Evolutionary conservation across 805 yeast species (phyloP).

Genomic region (Metschnikowia drakensbergensis): DNA sequence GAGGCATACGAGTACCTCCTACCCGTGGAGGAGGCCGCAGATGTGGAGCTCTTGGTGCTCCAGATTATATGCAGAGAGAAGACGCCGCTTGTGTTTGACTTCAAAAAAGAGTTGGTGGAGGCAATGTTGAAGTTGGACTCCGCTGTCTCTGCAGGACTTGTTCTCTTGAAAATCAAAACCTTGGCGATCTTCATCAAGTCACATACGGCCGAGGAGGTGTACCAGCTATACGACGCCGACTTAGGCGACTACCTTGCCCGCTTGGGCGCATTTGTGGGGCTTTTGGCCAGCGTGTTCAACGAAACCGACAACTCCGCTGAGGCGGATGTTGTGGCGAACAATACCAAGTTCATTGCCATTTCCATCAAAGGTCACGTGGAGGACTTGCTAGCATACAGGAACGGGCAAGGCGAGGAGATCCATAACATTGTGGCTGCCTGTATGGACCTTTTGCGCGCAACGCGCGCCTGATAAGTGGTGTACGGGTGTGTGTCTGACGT

Average conservation of each 20-base stretch:
- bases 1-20: constrained; percentile 14
- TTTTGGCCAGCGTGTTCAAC: constrained; percentile 8
- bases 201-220: constrained; percentile 3
- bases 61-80: constrained; percentile 13
- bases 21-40: constrained; percentile 17
- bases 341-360: constrained; percentile 31
- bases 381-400: not conserved
- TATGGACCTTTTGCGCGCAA: not conserved
- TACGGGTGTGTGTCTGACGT: not conserved
- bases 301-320: not conserved
- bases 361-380: constrained; percentile 6
- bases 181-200: constrained; percentile 12
- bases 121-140: constrained; percentile 4
- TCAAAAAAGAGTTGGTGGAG: constrained; percentile 5
- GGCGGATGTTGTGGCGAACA: constrained; percentile 24
- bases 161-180: constrained; percentile 14
- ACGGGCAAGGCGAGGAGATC: not conserved
- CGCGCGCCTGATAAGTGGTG: not conserved
- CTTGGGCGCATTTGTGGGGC: constrained; percentile 13
- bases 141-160: constrained; percentile 9
- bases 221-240: constrained; percentile 6
- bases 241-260: constrained; percentile 8
- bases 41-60: constrained; percentile 22
- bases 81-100: constrained; percentile 4
- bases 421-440: not conserved